Base-by-base conservation (phyloP, 306 rosid genomes). In the Cucumis hystrix region DNA sequence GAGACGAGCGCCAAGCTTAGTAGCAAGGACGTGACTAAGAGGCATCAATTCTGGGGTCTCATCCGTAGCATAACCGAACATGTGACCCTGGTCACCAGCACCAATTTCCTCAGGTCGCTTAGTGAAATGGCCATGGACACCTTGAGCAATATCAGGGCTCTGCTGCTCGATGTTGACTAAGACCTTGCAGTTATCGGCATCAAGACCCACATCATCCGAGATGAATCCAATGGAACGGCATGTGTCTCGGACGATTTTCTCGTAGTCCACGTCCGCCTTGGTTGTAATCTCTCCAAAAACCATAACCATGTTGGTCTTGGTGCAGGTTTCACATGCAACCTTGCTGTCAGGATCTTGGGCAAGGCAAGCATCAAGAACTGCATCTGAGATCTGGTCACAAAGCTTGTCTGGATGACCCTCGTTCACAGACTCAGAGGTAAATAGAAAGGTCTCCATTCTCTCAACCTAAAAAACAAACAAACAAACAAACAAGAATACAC, bases 331-430 rank as follows among this genome's bases (percentile, higher is more conserved):
- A 55, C 85, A 82, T 60, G 85, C 85, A 66, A 82, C 85, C 85
- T 82, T 82, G 80, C 85, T 82, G 5, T 82, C 85, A 21, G 85
- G 82, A 51, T 82, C 85, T 43, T 82, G 85, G 21, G 63, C 80
- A 62, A 82, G 85, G 80, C 85, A 82, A 54, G 85, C 82, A 75
- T 82, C 85, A 14, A 82, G 85, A 62, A 82, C 85, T 75, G 85
- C 85, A 79, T 82, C 85, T 10, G 85, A 76, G 66, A 76, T 76
- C 43, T 76, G 79, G 54, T 76, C 87, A 25, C 87, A 85, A 20
- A 82, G 84, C 82, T 85, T 85, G 85, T 85, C 88, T 28, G 88
- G 88, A 80, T 85, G 88, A 37, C 86, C 88, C 88, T 85, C 88
- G 8, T 85, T 85, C 67, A 85, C 86, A 25, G 88, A 85, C 77